phyloP scores from a whole-genome alignment of 768 basidiomycete species.

The Imleria badia region DNA sequence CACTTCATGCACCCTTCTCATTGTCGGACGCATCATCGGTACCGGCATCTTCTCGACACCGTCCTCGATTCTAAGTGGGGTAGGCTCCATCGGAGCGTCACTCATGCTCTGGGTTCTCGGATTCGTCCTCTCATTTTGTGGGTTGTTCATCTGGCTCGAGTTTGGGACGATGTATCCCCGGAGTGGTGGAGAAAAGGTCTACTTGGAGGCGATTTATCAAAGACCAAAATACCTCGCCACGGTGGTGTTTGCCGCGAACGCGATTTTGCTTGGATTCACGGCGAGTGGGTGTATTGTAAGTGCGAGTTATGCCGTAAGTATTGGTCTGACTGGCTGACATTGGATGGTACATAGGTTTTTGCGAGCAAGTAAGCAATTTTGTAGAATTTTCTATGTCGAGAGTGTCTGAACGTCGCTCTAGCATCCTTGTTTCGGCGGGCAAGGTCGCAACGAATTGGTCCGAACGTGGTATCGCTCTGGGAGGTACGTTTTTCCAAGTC shows the following conservation, averaged over 20 bases:
- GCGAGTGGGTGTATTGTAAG: slow-evolving; percentile 50
- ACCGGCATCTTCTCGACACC: no score
- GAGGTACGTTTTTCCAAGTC: slow-evolving; percentile 35
- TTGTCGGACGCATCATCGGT: slow-evolving; percentile 58
- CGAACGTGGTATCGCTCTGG: slow-evolving; percentile 58
- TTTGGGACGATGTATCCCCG: slow-evolving; percentile 64
- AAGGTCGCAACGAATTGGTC: slow-evolving; percentile 44
- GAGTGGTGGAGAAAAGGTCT: slow-evolving; percentile 63
- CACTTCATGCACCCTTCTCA: slow-evolving; percentile 55
- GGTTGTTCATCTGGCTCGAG: no score
- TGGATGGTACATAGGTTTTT: slow-evolving; percentile 25
- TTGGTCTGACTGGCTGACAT: background rate
- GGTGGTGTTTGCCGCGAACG: slow-evolving; percentile 46
- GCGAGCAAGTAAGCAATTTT: slow-evolving; percentile 32
- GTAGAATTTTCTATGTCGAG: no score
- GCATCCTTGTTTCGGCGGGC: slow-evolving; percentile 50
- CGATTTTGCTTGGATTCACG: slow-evolving; percentile 45
- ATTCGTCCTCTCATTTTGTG: slow-evolving; percentile 56
- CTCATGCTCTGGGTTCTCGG: slow-evolving; percentile 66
- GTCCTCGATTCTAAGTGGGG: slow-evolving; percentile 54
- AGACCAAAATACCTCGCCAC: slow-evolving; percentile 49
- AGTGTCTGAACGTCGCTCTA: slow-evolving; percentile 12
- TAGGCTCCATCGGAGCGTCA: slow-evolving; percentile 58
- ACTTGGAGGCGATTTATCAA: slow-evolving; percentile 55
- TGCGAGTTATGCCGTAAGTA: background rate